A percentile compares a stretch with the other conserved stretches of the same genome.
Conservation (phyloP, 179 eudicot genomes). For the Patellifolia procumbens region DNA sequence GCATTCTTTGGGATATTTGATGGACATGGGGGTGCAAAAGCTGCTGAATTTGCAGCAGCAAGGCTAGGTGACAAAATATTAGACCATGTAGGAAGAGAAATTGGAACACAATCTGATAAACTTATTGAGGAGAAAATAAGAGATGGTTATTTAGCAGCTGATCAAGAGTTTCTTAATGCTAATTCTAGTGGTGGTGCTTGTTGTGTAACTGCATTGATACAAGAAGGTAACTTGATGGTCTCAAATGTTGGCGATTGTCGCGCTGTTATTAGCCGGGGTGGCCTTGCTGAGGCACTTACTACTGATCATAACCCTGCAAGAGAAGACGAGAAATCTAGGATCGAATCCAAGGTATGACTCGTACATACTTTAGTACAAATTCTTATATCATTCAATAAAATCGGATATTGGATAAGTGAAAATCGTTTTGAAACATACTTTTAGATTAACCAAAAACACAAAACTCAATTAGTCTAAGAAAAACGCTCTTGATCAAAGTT, state of each 20-base stretch:
- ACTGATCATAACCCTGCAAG: constrained; percentile 58
- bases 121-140: constrained; percentile 37
- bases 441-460: too few relatives aligned
- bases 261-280: constrained; percentile 59
- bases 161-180: constrained; percentile 45
- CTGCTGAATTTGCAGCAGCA: constrained; percentile 59
- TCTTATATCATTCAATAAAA: too few relatives aligned
- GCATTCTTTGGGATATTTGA: constrained; percentile 62
- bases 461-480: too few relatives aligned
- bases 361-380: neutral
- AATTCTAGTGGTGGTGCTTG: constrained; percentile 55
- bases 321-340: constrained; percentile 46
- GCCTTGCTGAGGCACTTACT: constrained; percentile 53
- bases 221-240: constrained; percentile 41
- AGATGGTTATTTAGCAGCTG: constrained; percentile 52
- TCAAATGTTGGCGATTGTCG: constrained; percentile 76
- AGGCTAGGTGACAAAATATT: constrained; percentile 44
- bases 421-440: too few relatives aligned
- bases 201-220: constrained; percentile 52
- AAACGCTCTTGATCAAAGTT: too few relatives aligned
- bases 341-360: constrained; percentile 42
- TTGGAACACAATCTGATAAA: constrained; percentile 13
- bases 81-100: constrained; percentile 31
- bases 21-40: constrained; percentile 72
- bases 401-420: too few relatives aligned